Evolutionary conservation across 2,329 filamentous ascomycete species (phyloP), one percentile per base, ranked within the genome.

Genomic region (Thielaviopsis musarum): DNA sequence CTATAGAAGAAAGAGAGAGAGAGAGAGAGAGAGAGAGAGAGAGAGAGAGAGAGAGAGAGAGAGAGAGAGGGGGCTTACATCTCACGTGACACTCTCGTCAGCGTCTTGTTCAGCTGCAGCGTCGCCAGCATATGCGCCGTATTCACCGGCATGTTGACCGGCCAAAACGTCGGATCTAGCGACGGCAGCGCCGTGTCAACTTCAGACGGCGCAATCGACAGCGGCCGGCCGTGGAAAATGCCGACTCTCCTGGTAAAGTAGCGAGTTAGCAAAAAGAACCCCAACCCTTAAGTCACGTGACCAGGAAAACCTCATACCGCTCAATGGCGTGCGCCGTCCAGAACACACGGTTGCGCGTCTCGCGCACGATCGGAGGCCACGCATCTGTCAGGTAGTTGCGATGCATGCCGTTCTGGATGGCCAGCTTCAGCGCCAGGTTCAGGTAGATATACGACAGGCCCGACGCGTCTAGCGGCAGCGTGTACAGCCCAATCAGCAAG

Each of bases 361-460:
- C 77, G 15, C 76, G 70, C 62, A 77, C 73, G 30, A 71, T 70
- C 12, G 73, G 68, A 30, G 76, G 74, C 12, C 79, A 69, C 0
- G 71, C 74, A 56, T 74, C 72, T 1, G 74, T 75, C 1, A 72
- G 68, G 60, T 75, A 77, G 58, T 71, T 75, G 55, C 79, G 71
- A 63, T 82, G 79, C 78, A 82, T 80, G 10, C 79, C 79, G 64
- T 81, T 81, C 62, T 81, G 78, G 15, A 81, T 79, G 1, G 78
- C 79, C 61, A 82, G 69, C 61, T 79, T 80, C 51, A 81, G 69
- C 1, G 77, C 76, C 13, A 82, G 66, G 6, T 77, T 77, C 54
- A 80, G 71, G 63, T 82, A 82, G 2, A 77, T 78, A 63, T 80
- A 82, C 2, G 76, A 76, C 21, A 81, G 66, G 0, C 78, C 79